Evolutionary conservation across 1,284 basidiomycete genomes (phyloP).

Genomic region (Xerocomus minutiporus): DNA sequence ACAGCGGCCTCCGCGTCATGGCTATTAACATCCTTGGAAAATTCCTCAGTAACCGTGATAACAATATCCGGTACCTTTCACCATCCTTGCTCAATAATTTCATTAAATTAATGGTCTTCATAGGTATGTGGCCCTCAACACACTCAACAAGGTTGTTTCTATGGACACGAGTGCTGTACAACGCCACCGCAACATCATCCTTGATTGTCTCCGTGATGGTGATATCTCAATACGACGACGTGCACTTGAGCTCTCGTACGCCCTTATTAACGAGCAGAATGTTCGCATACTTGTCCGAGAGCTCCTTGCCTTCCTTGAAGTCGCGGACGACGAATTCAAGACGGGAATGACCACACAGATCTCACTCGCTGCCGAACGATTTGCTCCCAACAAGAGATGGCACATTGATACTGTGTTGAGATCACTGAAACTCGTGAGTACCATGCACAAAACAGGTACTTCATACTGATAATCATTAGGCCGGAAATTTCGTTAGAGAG

Average conservation of each 20-base stretch:
- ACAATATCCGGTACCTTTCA: slow-evolving; percentile 83
- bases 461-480: slow-evolving; percentile 42
- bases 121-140: slow-evolving; percentile 97
- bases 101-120: not conserved
- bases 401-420: slow-evolving; percentile 97
- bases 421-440: slow-evolving; percentile 82
- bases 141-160: slow-evolving; percentile 95
- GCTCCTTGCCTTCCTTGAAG: slow-evolving; percentile 92
- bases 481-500: slow-evolving; percentile 98
- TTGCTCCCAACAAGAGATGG: slow-evolving; percentile 98
- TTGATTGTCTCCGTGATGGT: slow-evolving; percentile 96
- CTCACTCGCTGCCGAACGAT: slow-evolving; percentile 91
- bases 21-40: slow-evolving; percentile 99
- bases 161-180: slow-evolving; percentile 99
- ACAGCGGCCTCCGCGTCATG: slow-evolving; percentile 95
- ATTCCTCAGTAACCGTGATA: slow-evolving; percentile 96
- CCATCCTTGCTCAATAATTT: not conserved
- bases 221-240: slow-evolving; percentile 98
- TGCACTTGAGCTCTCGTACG: slow-evolving; percentile 95
- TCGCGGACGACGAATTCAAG: slow-evolving; percentile 99
- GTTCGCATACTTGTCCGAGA: slow-evolving; percentile 91
- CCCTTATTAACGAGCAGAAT: slow-evolving; percentile 94
- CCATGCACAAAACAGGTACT: not conserved
- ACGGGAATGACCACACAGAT: slow-evolving; percentile 97
- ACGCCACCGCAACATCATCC: slow-evolving; percentile 95